Evolutionary conservation across 2,329 filamentous ascomycete genomes (phyloP).

Genomic region (Gaeumannomyces tritici): DNA sequence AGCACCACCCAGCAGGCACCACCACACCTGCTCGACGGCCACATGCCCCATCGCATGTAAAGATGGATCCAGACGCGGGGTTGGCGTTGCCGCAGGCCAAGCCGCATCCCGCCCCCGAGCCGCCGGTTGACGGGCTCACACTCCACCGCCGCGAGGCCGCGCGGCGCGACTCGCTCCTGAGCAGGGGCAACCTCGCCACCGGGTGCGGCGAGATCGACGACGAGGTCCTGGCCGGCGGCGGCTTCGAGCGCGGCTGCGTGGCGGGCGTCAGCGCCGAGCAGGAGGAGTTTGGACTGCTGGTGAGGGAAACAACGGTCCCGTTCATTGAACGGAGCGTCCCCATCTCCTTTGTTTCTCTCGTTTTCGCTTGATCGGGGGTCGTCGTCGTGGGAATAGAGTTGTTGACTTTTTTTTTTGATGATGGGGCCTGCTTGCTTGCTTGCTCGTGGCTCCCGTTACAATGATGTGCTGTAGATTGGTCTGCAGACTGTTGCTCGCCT

Average conservation of each 20-base stretch:
- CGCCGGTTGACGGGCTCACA: conserved; percentile 34
- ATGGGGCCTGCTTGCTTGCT: too few relatives aligned
- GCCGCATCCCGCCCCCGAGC: conserved; percentile 32
- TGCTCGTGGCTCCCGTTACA: too few relatives aligned
- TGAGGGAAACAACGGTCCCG: conserved; percentile 19
- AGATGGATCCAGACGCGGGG: not conserved
- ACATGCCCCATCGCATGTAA: not conserved
- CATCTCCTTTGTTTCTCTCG: not conserved
- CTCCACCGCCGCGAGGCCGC: conserved; percentile 28
- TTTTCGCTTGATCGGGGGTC: too few relatives aligned
- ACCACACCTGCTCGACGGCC: not conserved
- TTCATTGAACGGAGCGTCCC: not conserved
- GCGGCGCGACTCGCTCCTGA: conserved; percentile 20
- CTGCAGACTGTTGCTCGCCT: conserved; percentile 35
- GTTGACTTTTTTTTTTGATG: too few relatives aligned
- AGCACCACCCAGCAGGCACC: too few relatives aligned
- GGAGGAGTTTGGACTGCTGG: conserved; percentile 35
- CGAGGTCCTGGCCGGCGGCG: conserved; percentile 35
- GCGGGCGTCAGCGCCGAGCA: conserved; percentile 46
- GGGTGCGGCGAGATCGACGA: conserved; percentile 41
- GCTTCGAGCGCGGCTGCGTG: conserved; percentile 39
- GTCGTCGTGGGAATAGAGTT: too few relatives aligned
- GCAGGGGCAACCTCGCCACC: conserved; percentile 26
- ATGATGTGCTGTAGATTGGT: conserved; percentile 24
- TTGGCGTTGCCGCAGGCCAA: conserved; percentile 29